These are phyloP conservation scores for Trichomonas tenax DNA, from an alignment of 208 protist genomes.

Conservation along the genomic window DNA sequence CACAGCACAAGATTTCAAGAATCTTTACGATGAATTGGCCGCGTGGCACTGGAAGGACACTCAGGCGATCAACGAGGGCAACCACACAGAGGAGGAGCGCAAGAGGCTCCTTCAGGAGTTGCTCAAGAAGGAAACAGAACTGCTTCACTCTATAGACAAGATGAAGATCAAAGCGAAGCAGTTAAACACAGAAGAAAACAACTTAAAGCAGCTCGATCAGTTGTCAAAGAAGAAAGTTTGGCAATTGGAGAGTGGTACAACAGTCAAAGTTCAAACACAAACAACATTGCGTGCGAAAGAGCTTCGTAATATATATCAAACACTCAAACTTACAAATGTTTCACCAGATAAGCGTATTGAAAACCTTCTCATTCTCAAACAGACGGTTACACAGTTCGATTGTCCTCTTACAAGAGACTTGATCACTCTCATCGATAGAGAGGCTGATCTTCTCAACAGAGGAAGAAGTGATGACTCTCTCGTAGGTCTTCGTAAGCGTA, in stretches of 20 bases:
- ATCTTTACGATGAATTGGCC: slow-evolving; percentile 66
- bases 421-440: slow-evolving; percentile 78
- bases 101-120: slow-evolving; percentile 59
- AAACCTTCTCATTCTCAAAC: slow-evolving; percentile 81
- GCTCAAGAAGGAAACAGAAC: slow-evolving; percentile 70
- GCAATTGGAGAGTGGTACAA: slow-evolving; percentile 41
- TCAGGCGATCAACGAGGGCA: slow-evolving; percentile 48
- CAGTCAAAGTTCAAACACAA: slow-evolving; percentile 60
- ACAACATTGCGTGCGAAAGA: slow-evolving; percentile 71
- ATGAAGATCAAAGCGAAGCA: slow-evolving; percentile 49
- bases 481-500: slow-evolving; percentile 56
- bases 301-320: slow-evolving; percentile 65
- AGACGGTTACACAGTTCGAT: slow-evolving; percentile 81
- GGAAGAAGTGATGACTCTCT: slow-evolving; percentile 46
- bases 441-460: slow-evolving; percentile 76
- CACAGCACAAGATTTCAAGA: slow-evolving; percentile 68
- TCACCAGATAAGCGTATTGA: slow-evolving; percentile 63
- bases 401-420: slow-evolving; percentile 60
- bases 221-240: slow-evolving; percentile 64
- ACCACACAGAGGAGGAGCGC: slow-evolving; percentile 46
- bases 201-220: slow-evolving; percentile 43
- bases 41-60: slow-evolving; percentile 62
- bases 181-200: slow-evolving; percentile 50
- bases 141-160: slow-evolving; percentile 78
- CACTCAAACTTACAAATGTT: slow-evolving; percentile 42